Percentiles rank a stretch among this genome's conserved stretches.
phyloP scores from a whole-genome alignment of 2,329 filamentous ascomycete genomes.

The Fusarium nygamai region DNA sequence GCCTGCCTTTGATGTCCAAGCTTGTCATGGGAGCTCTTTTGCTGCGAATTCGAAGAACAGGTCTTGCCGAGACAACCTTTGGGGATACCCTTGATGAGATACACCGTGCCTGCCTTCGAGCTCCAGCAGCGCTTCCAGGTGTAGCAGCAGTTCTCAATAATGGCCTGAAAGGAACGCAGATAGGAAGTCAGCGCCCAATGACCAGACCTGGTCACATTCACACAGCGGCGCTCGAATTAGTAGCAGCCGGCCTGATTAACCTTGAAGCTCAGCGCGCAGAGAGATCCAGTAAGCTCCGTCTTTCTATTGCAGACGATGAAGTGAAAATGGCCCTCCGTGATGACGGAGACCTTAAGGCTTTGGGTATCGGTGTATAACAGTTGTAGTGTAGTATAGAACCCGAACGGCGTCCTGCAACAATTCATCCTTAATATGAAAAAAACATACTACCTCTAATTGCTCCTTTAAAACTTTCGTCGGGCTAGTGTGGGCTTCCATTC shows the following conservation, averaged over 20 bases:
- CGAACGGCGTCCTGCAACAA: constrained; percentile 14
- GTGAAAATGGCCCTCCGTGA: constrained; percentile 87
- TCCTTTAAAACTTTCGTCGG: constrained; percentile 74
- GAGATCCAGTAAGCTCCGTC: constrained; percentile 84
- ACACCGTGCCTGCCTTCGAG: constrained; percentile 51
- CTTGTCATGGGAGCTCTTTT: constrained; percentile 86
- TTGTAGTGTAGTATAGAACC: constrained; percentile 41
- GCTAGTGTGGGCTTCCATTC: constrained; percentile 89
- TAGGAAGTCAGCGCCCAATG: constrained; percentile 43
- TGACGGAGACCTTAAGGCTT: constrained; percentile 84
- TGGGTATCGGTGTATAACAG: constrained; percentile 68
- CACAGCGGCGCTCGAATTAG: constrained; percentile 81
- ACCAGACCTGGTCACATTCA: constrained; percentile 61
- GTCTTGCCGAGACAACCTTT: constrained; percentile 85
- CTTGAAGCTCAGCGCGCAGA: constrained; percentile 85
- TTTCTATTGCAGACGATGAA: constrained; percentile 91
- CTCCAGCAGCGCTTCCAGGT: constrained; percentile 49
- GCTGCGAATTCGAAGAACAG: constrained; percentile 81
- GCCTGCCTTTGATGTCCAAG: constrained; percentile 83
- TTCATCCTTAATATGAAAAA: constrained; percentile 13
- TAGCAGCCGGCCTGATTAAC: constrained; percentile 87
- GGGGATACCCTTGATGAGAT: constrained; percentile 88
- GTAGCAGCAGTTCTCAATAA: constrained; percentile 50
- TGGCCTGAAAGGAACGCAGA: constrained; percentile 43
- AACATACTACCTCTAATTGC: constrained; percentile 1